phyloP scores from a whole-genome alignment of 2,329 filamentous ascomycete species.

The Rhynchosporium secalis region DNA sequence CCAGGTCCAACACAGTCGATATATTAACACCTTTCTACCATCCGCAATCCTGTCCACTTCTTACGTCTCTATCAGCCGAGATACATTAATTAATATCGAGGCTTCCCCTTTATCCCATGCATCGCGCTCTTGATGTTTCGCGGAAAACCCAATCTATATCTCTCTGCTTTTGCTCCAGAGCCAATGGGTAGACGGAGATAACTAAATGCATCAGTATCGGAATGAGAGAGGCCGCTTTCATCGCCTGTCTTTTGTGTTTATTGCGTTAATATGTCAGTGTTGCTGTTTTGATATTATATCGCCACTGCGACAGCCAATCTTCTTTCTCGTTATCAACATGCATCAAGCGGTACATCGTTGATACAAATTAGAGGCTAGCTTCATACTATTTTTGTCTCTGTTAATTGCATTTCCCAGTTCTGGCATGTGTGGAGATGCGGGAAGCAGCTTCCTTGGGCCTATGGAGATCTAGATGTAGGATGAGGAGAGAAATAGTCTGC shows the following conservation, averaged over 20 bases:
- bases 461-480: not conserved
- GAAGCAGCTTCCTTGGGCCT: not conserved
- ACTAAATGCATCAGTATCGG: not conserved
- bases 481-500: not conserved
- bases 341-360: slow-evolving; percentile 6
- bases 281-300: not conserved
- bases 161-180: not conserved
- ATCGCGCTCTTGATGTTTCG: not conserved
- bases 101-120: not conserved
- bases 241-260: not conserved
- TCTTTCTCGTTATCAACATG: not conserved
- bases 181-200: not conserved
- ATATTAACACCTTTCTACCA: not conserved
- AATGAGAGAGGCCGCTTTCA: not conserved
- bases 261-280: not conserved
- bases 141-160: not conserved
- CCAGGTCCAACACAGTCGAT: slow-evolving; percentile 14
- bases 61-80: slow-evolving; percentile 1
- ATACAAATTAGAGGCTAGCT: not conserved
- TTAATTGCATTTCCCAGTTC: not conserved
- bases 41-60: not conserved
- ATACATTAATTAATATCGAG: slow-evolving; percentile 6
- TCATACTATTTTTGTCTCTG: not conserved
- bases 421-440: not conserved
- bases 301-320: not conserved